phyloP scores from a whole-genome alignment of 352 stramenopile species.

The Phytophthora capsici region DNA sequence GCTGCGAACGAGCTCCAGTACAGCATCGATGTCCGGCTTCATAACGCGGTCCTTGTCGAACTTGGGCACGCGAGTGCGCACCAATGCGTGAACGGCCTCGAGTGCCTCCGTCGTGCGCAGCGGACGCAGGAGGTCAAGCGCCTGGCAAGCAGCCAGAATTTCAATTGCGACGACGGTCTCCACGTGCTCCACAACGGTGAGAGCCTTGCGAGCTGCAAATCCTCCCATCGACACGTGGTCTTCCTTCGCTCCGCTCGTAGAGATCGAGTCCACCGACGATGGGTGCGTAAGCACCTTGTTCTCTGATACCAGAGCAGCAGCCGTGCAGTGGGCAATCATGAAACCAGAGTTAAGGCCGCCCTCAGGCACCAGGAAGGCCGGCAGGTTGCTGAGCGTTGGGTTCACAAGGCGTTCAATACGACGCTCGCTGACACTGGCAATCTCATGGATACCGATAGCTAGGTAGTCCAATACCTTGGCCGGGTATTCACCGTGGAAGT shows the following conservation, averaged over 20 bases:
- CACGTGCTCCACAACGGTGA: constrained; percentile 88
- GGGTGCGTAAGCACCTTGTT: constrained; percentile 92
- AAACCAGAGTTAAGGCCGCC: constrained; percentile 91
- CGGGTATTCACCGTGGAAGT: constrained; percentile 92
- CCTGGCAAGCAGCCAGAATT: constrained; percentile 87
- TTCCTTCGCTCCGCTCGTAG: constrained; percentile 87
- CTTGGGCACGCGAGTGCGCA: constrained; percentile 63
- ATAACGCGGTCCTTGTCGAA: constrained; percentile 89
- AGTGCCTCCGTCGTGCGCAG: constrained; percentile 84
- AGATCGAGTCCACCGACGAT: constrained; percentile 90
- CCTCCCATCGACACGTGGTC: constrained; percentile 92
- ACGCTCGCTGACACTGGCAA: constrained; percentile 86
- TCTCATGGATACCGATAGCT: constrained; percentile 88
- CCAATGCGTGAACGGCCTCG: constrained; percentile 80
- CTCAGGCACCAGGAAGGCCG: constrained; percentile 86
- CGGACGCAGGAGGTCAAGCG: constrained; percentile 85
- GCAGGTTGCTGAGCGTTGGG: constrained; percentile 84
- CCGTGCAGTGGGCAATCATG: constrained; percentile 92
- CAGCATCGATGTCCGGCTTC: constrained; percentile 88
- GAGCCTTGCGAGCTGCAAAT: constrained; percentile 82
- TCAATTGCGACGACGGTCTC: constrained; percentile 90
- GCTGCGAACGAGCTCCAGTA: constrained; percentile 78
- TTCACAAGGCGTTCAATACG: constrained; percentile 90
- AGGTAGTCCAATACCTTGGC: constrained; percentile 91
- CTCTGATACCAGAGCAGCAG: constrained; percentile 86